Base-by-base conservation (phyloP, 2,329 filamentous ascomycete genomes). In the Hypoxylon sp. region DNA sequence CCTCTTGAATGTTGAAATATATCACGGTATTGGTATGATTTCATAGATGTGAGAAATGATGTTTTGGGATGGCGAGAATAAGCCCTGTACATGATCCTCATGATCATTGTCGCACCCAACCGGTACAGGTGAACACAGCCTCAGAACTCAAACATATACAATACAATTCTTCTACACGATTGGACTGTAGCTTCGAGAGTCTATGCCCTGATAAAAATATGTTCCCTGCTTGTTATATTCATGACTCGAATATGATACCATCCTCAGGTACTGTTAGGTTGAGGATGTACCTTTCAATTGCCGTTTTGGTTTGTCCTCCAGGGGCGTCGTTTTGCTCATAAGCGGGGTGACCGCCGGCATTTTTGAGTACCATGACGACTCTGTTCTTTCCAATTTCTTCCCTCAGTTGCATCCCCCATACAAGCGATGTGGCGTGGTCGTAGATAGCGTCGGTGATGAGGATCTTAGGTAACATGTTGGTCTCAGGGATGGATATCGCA, bases 371-470 rank as follows among this genome's bases (percentile, higher is more conserved):
- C n/a, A 53, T 21, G 13, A 55, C 30, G 9, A 49, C 43, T 34
- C 41, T 46, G 21, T 30, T 41, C 30, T 61, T 53, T 2, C 30
- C 59, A 28, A 48, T 61, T 28, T 55, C 49, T 43, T 49, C 30
- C 23, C 21, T 30, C 3, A 49, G 30, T 30, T 60, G 46, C 36
- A 51, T 60, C 5, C 34, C 46, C 25, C 57, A 59, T 59, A 30
- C 28, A n/a, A 30, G 9, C 13, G 56, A 21, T 9, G 45, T 50
- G 19, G 21, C 21, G 21, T 17, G 23, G 13, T 52, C 36, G 19
- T 50, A 50, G 25, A 60, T 52, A 13, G 28, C 17, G 23, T 46
- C 19, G 7, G 34, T 23, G 25, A 60, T 52, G 11, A 46, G 48
- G 30, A 48, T 48, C 10, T 48, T 38, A 10, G 41, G 48, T 6